Conservation (phyloP, 2,329 filamentous ascomycete species). For the Arthrobotrys megalospora region DNA sequence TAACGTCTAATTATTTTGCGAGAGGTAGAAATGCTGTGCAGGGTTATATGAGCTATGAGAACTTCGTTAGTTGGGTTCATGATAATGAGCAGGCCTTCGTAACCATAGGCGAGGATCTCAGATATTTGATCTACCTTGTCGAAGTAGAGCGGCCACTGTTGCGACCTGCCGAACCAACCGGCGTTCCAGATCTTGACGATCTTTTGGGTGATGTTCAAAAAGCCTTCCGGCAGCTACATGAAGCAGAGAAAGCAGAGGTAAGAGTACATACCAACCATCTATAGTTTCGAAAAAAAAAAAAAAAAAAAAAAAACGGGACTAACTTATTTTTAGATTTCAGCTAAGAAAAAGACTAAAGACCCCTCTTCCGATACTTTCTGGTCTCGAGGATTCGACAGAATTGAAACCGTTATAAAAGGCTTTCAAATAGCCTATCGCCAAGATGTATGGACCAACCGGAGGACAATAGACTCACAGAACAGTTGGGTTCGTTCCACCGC, state of each 20-base stretch:
- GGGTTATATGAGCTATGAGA: background rate
- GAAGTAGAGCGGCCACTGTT: conserved; percentile 16
- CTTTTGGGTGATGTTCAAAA: background rate
- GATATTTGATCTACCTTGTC: conserved; percentile 13
- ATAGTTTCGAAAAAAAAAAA: no score
- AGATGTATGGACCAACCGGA: conserved; percentile 13
- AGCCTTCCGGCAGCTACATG: no score
- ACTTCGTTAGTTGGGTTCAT: conserved; percentile 5
- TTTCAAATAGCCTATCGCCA: conserved; percentile 7
- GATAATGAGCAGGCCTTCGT: conserved; percentile 3
- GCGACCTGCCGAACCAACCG: background rate
- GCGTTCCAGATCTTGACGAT: no score
- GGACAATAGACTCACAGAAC: background rate
- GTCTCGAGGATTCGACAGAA: background rate
- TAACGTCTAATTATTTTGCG: background rate
- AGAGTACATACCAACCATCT: no score
- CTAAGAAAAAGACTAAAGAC: no score
- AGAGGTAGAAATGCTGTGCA: background rate
- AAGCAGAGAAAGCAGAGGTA: no score
- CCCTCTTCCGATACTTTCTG: conserved; percentile 3
- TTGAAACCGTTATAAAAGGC: background rate
- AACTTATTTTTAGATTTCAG: no score
- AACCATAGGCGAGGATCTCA: conserved; percentile 15
- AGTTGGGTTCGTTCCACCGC: background rate
- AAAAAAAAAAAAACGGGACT: no score